These are phyloP conservation scores for Xylaria nigripes DNA, from an alignment of 495 filamentous ascomycete species.

Conservation along the genomic window DNA sequence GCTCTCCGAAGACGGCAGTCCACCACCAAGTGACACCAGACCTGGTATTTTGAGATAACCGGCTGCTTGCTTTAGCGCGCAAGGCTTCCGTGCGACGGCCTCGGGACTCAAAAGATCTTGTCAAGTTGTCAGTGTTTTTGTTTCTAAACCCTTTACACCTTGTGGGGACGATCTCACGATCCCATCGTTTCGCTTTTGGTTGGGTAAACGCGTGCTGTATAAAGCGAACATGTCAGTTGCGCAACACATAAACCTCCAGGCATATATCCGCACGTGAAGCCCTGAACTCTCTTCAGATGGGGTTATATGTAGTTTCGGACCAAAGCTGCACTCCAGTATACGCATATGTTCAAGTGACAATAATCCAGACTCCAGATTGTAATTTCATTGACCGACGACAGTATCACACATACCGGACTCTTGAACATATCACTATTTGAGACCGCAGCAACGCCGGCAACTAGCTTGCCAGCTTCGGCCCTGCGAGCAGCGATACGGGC, in stretches of 20 bases:
- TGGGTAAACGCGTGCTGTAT: conserved; percentile 46
- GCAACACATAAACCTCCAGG: not conserved
- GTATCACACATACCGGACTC: conserved; percentile 42
- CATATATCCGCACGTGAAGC: not conserved
- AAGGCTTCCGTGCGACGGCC: conserved; percentile 46
- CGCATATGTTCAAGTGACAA: no score
- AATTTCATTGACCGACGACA: not conserved
- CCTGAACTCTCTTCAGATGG: not conserved
- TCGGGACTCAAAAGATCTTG: conserved; percentile 50
- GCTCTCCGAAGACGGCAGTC: conserved; percentile 78
- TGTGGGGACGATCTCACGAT: no score
- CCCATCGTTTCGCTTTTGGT: conserved; percentile 74
- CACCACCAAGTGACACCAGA: conserved; percentile 82
- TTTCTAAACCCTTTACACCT: no score
- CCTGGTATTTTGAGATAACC: conserved; percentile 60
- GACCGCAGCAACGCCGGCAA: conserved; percentile 67
- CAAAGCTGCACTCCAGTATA: no score
- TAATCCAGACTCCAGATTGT: not conserved
- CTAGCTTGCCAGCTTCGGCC: conserved; percentile 56
- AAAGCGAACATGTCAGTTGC: not conserved
- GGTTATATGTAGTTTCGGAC: not conserved
- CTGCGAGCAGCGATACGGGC: conserved; percentile 61
- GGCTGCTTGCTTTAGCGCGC: conserved; percentile 71
- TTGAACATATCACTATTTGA: conserved; percentile 82
- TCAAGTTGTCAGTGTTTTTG: conserved; percentile 14